Percentiles rank a stretch among this genome's conserved stretches.
Evolutionary conservation across 139 green algal genomes (phyloP).

Genomic region (Monoraphidium neglectum): DNA sequence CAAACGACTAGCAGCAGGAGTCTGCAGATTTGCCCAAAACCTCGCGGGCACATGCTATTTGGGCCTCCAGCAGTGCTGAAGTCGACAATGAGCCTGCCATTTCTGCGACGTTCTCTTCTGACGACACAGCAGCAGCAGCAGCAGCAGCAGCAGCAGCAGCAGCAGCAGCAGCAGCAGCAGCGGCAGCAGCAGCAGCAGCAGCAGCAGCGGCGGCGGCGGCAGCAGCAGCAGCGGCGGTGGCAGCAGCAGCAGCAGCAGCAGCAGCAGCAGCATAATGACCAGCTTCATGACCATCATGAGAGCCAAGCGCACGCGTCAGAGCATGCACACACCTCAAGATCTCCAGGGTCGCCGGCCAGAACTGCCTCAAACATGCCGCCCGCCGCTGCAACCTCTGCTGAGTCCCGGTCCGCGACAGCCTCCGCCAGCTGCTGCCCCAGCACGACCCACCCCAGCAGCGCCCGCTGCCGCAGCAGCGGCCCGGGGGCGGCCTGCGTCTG

Average conservation of each 20-base stretch:
- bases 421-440: conserved; percentile 48
- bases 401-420: conserved; percentile 38
- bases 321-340: conserved; percentile 42
- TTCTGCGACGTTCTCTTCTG: no score
- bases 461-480: conserved; percentile 1
- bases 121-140: conserved; percentile 17
- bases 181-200: neutral
- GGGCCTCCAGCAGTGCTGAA: no score
- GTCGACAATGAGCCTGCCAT: no score
- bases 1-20: no score
- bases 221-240: neutral
- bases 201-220: neutral
- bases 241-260: neutral
- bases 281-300: no score
- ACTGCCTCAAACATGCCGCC: conserved; percentile 46
- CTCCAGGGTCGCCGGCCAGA: conserved; percentile 36
- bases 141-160: no score
- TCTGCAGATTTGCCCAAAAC: no score
- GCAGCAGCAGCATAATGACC: no score
- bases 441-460: conserved; percentile 66
- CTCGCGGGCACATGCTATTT: no score
- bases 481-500: neutral
- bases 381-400: conserved; percentile 47
- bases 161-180: no score
- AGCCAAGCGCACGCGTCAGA: no score